phyloP scores from a whole-genome alignment of 2,329 filamentous ascomycete species.

The Ramichloridium luteum region DNA sequence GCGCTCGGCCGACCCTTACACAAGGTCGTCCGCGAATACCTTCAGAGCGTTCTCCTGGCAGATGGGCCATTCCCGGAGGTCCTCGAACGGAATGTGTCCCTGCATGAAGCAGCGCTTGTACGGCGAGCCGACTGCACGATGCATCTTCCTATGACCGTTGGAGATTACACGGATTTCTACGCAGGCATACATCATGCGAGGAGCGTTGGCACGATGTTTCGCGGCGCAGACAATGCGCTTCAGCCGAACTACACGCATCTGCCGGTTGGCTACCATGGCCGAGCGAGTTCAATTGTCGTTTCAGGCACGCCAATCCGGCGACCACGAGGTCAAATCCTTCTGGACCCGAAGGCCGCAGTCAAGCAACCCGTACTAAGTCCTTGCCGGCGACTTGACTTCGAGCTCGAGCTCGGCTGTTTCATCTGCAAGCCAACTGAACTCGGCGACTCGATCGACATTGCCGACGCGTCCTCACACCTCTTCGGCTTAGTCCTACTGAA shows the following conservation, averaged over 20 bases:
- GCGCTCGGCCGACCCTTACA: constrained; percentile 57
- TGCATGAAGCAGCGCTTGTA: constrained; percentile 48
- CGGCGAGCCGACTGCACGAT: constrained; percentile 47
- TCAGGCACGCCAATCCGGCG: constrained; percentile 62
- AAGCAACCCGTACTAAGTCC: constrained; percentile 53
- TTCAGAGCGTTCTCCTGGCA: constrained; percentile 54
- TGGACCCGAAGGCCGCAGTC: constrained; percentile 48
- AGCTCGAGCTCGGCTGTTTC: constrained; percentile 69
- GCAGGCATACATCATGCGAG: constrained; percentile 68
- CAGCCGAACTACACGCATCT: constrained; percentile 74
- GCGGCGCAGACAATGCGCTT: constrained; percentile 58
- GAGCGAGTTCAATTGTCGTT: constrained; percentile 62
- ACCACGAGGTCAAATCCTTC: constrained; percentile 62
- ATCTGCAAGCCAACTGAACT: constrained; percentile 53
- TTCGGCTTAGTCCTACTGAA: constrained; percentile 77
- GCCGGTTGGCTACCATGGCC: constrained; percentile 71
- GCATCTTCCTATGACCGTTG: constrained; percentile 65
- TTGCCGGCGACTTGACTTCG: constrained; percentile 59
- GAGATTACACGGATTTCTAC: constrained; percentile 72
- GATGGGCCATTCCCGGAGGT: constrained; percentile 48
- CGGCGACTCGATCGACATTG: constrained; percentile 51
- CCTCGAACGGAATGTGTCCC: constrained; percentile 47
- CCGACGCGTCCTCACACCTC: constrained; percentile 55
- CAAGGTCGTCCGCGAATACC: constrained; percentile 52
- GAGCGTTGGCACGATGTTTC: constrained; percentile 59